Percentiles rank a stretch among this genome's conserved stretches.
phyloP scores from a whole-genome alignment of 164 flowering plant genomes.

The Vitis cinerea region DNA sequence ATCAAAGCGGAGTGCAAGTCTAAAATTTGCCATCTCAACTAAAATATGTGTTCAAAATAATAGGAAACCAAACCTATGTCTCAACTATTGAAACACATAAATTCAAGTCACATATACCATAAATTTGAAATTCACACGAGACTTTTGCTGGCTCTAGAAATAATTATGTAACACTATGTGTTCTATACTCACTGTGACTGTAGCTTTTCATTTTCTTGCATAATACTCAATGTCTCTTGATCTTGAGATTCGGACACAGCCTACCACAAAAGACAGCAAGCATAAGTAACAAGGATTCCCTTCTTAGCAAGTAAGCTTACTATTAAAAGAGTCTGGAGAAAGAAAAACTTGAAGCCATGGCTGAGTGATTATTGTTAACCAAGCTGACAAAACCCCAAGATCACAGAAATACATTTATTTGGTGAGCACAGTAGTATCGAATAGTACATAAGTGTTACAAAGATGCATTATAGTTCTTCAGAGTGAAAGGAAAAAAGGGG shows the following conservation, averaged over 20 bases:
- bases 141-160: background rate
- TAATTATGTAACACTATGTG: background rate
- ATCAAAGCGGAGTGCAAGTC: too few species aligned
- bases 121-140: too few species aligned
- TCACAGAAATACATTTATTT: background rate
- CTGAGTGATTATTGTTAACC: background rate
- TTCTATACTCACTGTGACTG: conserved; percentile 38
- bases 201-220: conserved; percentile 43
- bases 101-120: background rate
- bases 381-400: background rate
- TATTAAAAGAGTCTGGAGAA: background rate
- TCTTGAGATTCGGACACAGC: conserved; percentile 15
- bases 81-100: background rate
- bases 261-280: conserved; percentile 20
- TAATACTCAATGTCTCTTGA: conserved; percentile 22
- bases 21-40: too few species aligned
- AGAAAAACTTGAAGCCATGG: background rate
- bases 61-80: too few species aligned
- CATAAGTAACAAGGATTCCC: background rate
- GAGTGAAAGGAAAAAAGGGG: background rate
- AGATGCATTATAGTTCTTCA: background rate
- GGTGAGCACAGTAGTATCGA: background rate
- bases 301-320: background rate
- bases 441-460: background rate
- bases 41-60: too few species aligned